Base-by-base conservation (phyloP, 78 protist species). In the Dictyostelium firmibasis region DNA sequence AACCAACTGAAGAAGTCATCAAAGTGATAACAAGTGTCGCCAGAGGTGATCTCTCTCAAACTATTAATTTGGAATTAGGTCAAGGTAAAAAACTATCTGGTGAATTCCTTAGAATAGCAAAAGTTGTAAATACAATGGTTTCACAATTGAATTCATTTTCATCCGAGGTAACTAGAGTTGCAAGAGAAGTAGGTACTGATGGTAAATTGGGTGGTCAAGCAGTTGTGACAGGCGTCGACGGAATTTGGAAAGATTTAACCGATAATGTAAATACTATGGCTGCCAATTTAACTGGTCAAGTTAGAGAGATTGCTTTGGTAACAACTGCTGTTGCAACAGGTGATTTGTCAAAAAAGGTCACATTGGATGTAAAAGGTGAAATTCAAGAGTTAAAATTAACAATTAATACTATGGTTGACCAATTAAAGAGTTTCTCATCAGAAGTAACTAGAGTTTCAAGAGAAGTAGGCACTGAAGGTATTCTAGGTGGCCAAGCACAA, bases 381-480 rank as follows among this genome's bases (percentile, higher is more conserved):
- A 92, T 92, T 18, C 62, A 84, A 11, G 83, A 85, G 64, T 50
- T 92, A n/a, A 92, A 92, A 83, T 84, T 84, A 31, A 92, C 96
- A 9, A 85, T 92, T 16, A 92, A 92, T 86, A 92, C 86, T 60
- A 92, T 92, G 96, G 96, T 92, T 35, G 96, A 92, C 29, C 96
- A 92, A 85, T 50, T 93, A 29, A 82, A 82, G 8, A 31, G 53
- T 6, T 87, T 93, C 7, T 77, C 96, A 72, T 44, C 88, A 0
- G 96, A 93, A 25, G 96, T 93, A 41, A 93, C 96, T 16, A 53
- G 96, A 43, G 96, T 93, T 7, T 31, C 96, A 14, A 41, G 78
- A n/a, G 96, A 93, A 78, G 96, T 93, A 64, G 96, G 96, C 31
- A 93, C 96, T 23, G 92, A 93, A 25, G 96, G 96, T 33, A 93